Evolutionary conservation across 352 stramenopile species (phyloP).

Genomic region (Elongisporangium senticosum): DNA sequence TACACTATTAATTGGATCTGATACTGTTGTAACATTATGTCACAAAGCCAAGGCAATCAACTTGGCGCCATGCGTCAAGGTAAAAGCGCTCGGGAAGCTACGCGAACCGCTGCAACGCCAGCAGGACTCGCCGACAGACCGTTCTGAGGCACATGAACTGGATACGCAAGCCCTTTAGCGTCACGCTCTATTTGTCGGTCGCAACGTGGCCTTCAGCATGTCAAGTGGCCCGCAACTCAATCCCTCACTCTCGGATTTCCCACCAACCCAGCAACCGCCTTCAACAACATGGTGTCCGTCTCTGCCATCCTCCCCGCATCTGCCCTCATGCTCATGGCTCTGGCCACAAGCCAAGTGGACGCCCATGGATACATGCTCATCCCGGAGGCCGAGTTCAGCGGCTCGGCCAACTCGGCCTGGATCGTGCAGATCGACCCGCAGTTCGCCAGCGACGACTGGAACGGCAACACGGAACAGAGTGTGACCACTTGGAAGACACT

Average conservation of each 20-base stretch:
- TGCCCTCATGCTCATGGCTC: constrained; percentile 13
- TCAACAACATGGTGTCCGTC: neutral
- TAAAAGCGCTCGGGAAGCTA: neutral
- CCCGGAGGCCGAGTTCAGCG: constrained; percentile 23
- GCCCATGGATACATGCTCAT: constrained; percentile 31
- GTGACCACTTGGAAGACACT: constrained; percentile 17
- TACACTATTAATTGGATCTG: no score
- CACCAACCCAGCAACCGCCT: neutral
- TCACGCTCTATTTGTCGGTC: neutral
- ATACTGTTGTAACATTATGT: neutral
- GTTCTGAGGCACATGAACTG: neutral
- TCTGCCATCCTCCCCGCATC: neutral
- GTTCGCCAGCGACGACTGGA: constrained; percentile 20
- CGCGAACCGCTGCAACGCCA: neutral
- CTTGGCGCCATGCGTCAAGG: neutral
- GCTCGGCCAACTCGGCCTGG: constrained; percentile 22
- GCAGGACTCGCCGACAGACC: neutral
- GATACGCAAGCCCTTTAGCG: neutral
- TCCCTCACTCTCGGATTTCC: neutral
- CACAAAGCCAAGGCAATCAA: neutral
- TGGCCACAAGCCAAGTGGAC: constrained; percentile 12
- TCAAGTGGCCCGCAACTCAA: neutral
- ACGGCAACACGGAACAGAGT: constrained; percentile 26
- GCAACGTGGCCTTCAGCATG: no score
- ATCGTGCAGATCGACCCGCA: constrained; percentile 27